Evolutionary conservation across 139 green algal genomes (phyloP), one percentile per base, ranked within the genome.

Genomic region (Raphidocelis subcapitata): DNA sequence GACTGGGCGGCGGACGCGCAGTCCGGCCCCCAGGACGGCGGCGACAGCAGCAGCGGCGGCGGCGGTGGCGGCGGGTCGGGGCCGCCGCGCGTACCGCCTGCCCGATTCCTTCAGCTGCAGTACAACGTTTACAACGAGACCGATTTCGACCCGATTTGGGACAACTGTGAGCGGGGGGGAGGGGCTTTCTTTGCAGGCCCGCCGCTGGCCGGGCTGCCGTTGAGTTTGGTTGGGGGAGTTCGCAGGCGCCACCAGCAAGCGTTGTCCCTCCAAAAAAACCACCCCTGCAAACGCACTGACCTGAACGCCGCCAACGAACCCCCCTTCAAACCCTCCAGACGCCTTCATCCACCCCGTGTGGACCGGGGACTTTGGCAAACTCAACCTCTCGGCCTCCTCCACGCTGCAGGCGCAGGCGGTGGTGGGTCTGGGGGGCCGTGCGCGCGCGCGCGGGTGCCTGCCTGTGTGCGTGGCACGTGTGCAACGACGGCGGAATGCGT

Each of bases 341-440:
- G 46, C 72, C 0, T 87, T 82, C 68, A 35, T 52, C 0, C 29
- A 74, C 10, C 61, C 70, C n/a, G 70, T 77, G 31, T 77, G 70
- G 70, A 52, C 56, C 29, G 26, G 54, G 10, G 85, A 90, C 66
- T 89, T 90, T 77, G 85, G 85, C 32, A 90, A 90, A 62, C 64
- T 60, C 49, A 85, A 87, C 59, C 54, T 74, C 47, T 76, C 60
- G 0, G 44, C 29, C 28, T 72, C 47, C 1, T 33, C 29, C 24
- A 75, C 81, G 5, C 37, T 71, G 35, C 65, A 57, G 31, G 52
- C 52, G 15, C 36, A 71, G 28, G 56, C 69, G 3, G 28, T 65
- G 60, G 69, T 78, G 49, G 16, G 65, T 24, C 12, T 35, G 36
- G 24, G 24, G 52, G 46, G 56, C 37, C 1, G 72, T 66, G 2